Conservation (phyloP, 805 yeast species). For the Metschnikowia borealis region DNA sequence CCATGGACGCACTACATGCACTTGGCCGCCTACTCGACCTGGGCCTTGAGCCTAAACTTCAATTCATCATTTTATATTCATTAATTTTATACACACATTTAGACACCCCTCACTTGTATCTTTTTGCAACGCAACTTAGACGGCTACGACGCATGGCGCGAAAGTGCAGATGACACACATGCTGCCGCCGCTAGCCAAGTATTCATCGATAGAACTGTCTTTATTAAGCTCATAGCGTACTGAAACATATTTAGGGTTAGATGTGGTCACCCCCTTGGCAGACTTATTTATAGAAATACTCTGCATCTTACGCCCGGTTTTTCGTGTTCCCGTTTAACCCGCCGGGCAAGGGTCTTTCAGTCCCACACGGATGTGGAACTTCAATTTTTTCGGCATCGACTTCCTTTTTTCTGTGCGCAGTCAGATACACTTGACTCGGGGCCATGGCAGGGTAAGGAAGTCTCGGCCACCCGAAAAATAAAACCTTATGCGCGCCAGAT, state of each 20-base stretch:
- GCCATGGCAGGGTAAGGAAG: neutral
- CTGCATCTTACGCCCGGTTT: too few species aligned
- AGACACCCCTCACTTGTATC: neutral
- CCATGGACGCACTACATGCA: neutral
- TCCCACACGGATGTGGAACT: neutral
- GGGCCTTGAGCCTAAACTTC: neutral
- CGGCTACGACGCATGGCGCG: constrained; percentile 1
- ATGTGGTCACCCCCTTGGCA: neutral
- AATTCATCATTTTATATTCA: neutral
- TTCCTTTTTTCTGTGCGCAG: neutral
- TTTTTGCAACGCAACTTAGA: neutral
- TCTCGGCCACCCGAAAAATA: neutral
- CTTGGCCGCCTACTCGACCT: neutral
- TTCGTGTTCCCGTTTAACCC: too few species aligned
- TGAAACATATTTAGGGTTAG: neutral
- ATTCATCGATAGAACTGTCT: neutral
- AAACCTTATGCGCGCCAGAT: constrained; percentile 4
- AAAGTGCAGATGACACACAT: neutral
- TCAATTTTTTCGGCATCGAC: neutral
- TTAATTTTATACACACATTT: neutral
- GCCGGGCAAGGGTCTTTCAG: neutral
- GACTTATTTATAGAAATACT: too few species aligned
- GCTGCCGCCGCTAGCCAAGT: neutral
- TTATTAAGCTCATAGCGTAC: neutral
- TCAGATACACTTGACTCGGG: neutral